These are phyloP conservation scores for Skeletonema menzelii DNA, from an alignment of 108 stramenopile genomes.

Conservation along the genomic window DNA sequence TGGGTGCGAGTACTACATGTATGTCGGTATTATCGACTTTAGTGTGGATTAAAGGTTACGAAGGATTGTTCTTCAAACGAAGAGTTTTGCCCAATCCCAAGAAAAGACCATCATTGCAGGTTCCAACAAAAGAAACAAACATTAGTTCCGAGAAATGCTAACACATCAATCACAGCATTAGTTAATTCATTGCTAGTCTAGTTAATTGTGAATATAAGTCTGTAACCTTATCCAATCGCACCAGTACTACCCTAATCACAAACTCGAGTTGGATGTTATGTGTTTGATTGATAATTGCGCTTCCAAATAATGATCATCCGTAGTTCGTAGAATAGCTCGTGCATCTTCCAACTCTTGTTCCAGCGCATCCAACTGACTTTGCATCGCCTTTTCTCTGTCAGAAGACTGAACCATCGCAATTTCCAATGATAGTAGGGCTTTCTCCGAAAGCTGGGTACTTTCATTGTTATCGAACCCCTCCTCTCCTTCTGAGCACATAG, in stretches of 20 bases:
- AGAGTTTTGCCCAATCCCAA: not conserved
- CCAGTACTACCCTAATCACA: not conserved
- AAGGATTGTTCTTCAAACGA: slow-evolving; percentile 47
- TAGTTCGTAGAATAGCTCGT: not conserved
- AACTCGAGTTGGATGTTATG: not conserved
- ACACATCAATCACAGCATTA: no score
- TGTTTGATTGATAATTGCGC: not conserved
- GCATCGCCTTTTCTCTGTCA: slow-evolving; percentile 44
- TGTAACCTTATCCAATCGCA: not conserved
- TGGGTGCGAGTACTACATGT: slow-evolving; percentile 61
- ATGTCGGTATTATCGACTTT: slow-evolving; percentile 51
- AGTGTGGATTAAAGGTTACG: slow-evolving; percentile 72
- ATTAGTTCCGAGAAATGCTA: not conserved
- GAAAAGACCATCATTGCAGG: not conserved
- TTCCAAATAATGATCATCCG: not conserved
- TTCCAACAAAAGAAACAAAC: not conserved
- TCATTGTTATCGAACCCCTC: slow-evolving; percentile 19
- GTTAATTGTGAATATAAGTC: not conserved
- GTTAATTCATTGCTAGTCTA: no score
- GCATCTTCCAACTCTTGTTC: slow-evolving; percentile 67
- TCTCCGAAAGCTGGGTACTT: slow-evolving; percentile 9
- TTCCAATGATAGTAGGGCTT: slow-evolving; percentile 24
- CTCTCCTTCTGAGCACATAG: not conserved
- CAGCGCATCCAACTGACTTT: slow-evolving; percentile 57
- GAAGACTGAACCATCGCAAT: slow-evolving; percentile 30